Base-by-base conservation (phyloP, 1,284 basidiomycete genomes). In the Xanthoconium separans region DNA sequence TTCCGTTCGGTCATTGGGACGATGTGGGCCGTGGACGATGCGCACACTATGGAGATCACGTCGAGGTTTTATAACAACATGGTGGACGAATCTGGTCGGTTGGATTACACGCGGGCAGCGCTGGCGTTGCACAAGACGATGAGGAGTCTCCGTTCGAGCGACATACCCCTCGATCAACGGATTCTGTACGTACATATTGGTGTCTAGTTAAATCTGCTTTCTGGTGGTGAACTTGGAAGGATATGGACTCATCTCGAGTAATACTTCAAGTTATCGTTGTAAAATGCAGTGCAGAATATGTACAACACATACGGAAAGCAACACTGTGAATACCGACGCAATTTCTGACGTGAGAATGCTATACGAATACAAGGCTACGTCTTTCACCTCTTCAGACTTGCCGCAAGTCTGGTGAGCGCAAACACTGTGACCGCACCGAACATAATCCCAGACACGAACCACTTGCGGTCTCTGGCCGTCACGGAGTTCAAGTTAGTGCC, bases 391-490 rank as follows among this genome's bases (percentile, higher is more conserved):
- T 33, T 57, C 45, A 64, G 45, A 42, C 40, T 9, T 13, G 9
- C 37, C 6, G 24, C 30, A 11, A 57, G 20, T 40, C 16, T 40
- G 6, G 46, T 56, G 30, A 62, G 12, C 7, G 33, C 47, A 41
- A 58, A 30, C 22, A 50, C 31, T 13, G 47, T 22, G 8, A 55
- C 27, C 5, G 39, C 47, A 2, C 64, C 64, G 1, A 66, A 41
- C 29, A 40, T 46, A 16, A 68, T 53, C n/a, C 67, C 67, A 11
- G 43, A 54, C 16, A 27, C 50, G 15, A 66, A 52, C 48, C 45
- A 58, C 37, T 44, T 58, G 37, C 9, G 22, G 22, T 58, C 48
- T 34, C 39, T 18, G 10, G 33, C 2, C 10, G 24, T 31, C 27
- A 27, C 27, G 27, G 27, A 2, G 6, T 6, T 27, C 27, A 27